phyloP scores from a whole-genome alignment of 2,329 filamentous ascomycete genomes.

The Fusarium haematococcum region DNA sequence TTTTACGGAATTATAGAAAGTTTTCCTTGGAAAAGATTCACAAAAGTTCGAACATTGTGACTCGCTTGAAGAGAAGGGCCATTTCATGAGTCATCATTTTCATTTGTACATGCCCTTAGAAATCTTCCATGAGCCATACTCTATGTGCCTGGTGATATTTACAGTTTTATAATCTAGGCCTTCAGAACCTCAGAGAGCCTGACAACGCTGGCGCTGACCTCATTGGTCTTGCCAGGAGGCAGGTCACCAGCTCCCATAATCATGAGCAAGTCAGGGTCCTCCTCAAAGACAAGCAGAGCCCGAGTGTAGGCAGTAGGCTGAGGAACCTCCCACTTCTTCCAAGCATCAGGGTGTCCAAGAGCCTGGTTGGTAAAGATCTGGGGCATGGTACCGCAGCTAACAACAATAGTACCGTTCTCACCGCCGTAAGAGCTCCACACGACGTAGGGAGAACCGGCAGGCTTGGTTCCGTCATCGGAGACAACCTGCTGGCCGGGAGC shows the following conservation, averaged over 20 bases:
- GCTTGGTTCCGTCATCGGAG: conserved; percentile 48
- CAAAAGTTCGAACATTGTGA: not conserved
- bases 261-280: conserved; percentile 50
- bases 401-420: conserved; percentile 58
- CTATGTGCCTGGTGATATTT: not conserved
- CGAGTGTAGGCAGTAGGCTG: conserved; percentile 54
- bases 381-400: conserved; percentile 52
- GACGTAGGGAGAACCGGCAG: conserved; percentile 57
- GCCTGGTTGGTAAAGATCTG: conserved; percentile 58
- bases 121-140: not conserved
- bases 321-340: conserved; percentile 51
- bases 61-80: not conserved
- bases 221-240: conserved; percentile 60
- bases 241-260: conserved; percentile 60
- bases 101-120: not conserved
- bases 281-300: conserved; percentile 50
- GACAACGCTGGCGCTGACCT: conserved; percentile 54
- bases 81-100: not conserved
- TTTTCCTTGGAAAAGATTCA: not conserved
- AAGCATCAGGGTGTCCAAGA: conserved; percentile 52
- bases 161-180: conserved; percentile 3
- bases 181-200: conserved; percentile 45
- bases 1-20: not conserved
- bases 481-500: conserved; percentile 49
- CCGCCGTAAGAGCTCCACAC: conserved; percentile 58